These are phyloP conservation scores for Croton setiger DNA, from an alignment of 441 rosid species.

Conservation along the genomic window DNA sequence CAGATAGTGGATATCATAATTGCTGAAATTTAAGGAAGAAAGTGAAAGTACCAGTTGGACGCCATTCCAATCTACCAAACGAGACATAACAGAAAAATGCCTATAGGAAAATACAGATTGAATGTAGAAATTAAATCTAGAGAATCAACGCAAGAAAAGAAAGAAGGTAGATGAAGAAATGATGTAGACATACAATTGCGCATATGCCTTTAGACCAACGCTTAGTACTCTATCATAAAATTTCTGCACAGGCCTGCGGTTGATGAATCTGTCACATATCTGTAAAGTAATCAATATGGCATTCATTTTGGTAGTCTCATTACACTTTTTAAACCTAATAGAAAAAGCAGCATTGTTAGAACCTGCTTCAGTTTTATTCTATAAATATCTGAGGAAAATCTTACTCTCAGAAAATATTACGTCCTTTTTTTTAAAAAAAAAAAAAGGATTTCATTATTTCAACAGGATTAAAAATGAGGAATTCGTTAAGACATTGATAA, in stretches of 20 bases:
- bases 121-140: background rate
- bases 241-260: constrained; percentile 40
- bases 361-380: too few species aligned
- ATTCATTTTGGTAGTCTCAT: constrained; percentile 3
- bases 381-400: too few species aligned
- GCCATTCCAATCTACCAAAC: constrained; percentile 41
- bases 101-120: constrained; percentile 26
- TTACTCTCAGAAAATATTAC: too few species aligned
- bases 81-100: constrained; percentile 42
- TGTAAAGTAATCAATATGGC: constrained; percentile 23
- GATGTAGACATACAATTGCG: constrained; percentile 43
- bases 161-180: background rate
- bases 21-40: constrained; percentile 1
- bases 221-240: constrained; percentile 37
- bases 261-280: constrained; percentile 51
- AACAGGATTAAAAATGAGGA: too few species aligned
- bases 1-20: background rate
- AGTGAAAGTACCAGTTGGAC: constrained; percentile 29
- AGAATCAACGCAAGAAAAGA: background rate
- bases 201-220: constrained; percentile 48
- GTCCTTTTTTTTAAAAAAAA: too few species aligned
- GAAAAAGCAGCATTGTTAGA: background rate
- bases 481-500: too few species aligned
- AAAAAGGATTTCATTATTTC: too few species aligned
- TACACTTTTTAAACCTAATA: background rate